Base-by-base conservation (phyloP, 768 basidiomycete species). In the Phylloporus arenicola region DNA sequence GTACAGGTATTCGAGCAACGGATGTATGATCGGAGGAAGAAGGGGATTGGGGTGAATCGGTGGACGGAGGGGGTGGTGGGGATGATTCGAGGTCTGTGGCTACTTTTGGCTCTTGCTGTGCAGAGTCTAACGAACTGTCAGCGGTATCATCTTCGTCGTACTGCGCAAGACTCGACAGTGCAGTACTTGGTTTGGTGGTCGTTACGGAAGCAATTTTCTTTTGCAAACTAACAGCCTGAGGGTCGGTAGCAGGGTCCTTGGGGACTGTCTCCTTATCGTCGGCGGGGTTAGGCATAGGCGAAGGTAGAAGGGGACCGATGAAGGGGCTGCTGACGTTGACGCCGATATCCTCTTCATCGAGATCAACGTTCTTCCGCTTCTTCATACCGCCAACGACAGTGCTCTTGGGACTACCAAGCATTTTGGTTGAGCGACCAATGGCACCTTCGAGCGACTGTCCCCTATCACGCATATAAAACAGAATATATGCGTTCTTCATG, bases 401-500 rank as follows among this genome's bases (percentile, higher is more conserved):
- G 24, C 61, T 68, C 59, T 69, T 77, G 44, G 61, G 59, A 14
- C 61, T 49, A 20, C 51, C 41, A 8, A 16, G 31, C 13, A 48
- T 56, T 47, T 52, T 62, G 19, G 54, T 57, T 25, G 68, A 47
- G 19, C 57, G 55, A 47, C 43, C 54, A 50, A 88, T 70, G 6
- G 79, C 84, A 16, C 83, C 81, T 57, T 86, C 80, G 42, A 90
- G 70, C 5, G 75, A 78, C 60, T 89, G 84, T 7, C 89, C 90
- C 66, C 82, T 86, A 50, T 85, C 83, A 45, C 83, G 82, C 39
- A 92, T 78, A 67, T 98, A 99, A 71, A 95, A 93, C 50, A 99
- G 74, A 55, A 98, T 80, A 58, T 99, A 99, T 51, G 96, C 96
- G 61, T 80, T 89, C 69, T 82, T 85, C 70, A 83, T 79, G 50